Evolutionary conservation across 768 basidiomycete genomes (phyloP), one percentile per base, ranked within the genome.

Genomic region (Pholiota microspora): DNA sequence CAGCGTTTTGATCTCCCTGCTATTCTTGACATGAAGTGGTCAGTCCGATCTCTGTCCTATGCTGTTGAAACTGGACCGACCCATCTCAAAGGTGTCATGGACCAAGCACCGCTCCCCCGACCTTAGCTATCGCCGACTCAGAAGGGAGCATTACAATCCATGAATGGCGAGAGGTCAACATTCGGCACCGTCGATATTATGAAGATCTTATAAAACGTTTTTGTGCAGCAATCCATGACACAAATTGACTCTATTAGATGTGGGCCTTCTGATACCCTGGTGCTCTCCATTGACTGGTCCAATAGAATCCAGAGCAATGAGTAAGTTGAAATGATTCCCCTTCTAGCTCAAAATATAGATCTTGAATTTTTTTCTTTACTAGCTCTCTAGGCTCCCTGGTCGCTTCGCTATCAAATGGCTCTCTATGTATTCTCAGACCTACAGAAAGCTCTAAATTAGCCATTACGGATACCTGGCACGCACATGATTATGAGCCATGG

Each of bases 21-120:
- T 7, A 80, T 99, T 25, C 78, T 89, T 23, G 97, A 99, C 68
- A 85, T 94, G 81, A 98, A 98, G 78, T 99, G 97, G 97, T 94
- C 64, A 4, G 35, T 24, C 28, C 34, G 18, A 23, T 15, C 15
- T 8, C 24, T 18, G 57, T 50, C n/a, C 16, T 23, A 3, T 1
- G 7, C 8, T 44, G 15, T 27, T 18, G 27, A 49, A 27, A 42
- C 32, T 16, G n/a, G 28, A 9, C 8, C 23, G 27, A 55, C 28
- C 24, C 24, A 29, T 3, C 16, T 9, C 40, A 53, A 59, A 89
- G 86, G 88, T 86, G 84, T 61, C 84, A 87, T 68, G 72, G 74
- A 65, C 70, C 71, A 8, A 50, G 66, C 2, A 64, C 74, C 3
- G 66, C 64, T 3, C 58, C 68, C 15, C 77, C 88, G 0, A 54